A percentile compares a stretch with the other conserved stretches of the same genome.
phyloP scores from a whole-genome alignment of 768 basidiomycete species.

The Termitomyces sp. region DNA sequence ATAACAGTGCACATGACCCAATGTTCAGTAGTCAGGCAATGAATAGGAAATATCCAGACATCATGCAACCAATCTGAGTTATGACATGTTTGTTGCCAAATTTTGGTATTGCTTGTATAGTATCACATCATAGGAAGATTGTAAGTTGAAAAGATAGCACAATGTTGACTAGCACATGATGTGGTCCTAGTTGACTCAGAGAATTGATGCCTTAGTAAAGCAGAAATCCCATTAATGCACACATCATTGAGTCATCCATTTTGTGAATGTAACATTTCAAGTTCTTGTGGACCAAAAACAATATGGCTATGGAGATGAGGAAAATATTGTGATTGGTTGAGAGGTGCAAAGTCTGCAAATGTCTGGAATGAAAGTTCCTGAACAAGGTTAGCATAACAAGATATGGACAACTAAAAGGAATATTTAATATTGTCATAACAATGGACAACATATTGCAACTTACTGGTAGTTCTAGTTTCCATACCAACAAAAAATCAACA shows the following conservation, averaged over 20 bases:
- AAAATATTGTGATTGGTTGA: background rate
- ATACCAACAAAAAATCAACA: too few relatives aligned
- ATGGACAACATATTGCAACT: too few relatives aligned
- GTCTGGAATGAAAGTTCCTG: conserved; percentile 2
- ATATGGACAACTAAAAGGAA: too few relatives aligned
- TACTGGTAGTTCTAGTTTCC: too few relatives aligned
- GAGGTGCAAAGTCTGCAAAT: background rate
- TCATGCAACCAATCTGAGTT: conserved; percentile 26
- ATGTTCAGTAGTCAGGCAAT: conserved; percentile 22
- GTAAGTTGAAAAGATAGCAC: background rate
- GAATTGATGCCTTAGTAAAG: conserved; percentile 11
- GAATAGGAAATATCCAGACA: conserved; percentile 36
- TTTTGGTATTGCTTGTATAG: conserved; percentile 10
- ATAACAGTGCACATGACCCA: conserved; percentile 31
- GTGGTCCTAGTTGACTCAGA: background rate
- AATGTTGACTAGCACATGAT: background rate
- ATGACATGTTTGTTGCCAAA: conserved; percentile 20
- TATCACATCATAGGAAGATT: conserved; percentile 13
- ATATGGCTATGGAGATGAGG: background rate
- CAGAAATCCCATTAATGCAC: conserved; percentile 25
- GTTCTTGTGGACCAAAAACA: background rate
- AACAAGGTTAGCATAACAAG: too few relatives aligned
- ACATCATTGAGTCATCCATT: background rate
- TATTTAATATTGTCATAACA: too few relatives aligned
- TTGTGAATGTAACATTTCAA: background rate